Conservation (phyloP, 2,329 filamentous ascomycete species). For the Lizonia empirigonia region DNA sequence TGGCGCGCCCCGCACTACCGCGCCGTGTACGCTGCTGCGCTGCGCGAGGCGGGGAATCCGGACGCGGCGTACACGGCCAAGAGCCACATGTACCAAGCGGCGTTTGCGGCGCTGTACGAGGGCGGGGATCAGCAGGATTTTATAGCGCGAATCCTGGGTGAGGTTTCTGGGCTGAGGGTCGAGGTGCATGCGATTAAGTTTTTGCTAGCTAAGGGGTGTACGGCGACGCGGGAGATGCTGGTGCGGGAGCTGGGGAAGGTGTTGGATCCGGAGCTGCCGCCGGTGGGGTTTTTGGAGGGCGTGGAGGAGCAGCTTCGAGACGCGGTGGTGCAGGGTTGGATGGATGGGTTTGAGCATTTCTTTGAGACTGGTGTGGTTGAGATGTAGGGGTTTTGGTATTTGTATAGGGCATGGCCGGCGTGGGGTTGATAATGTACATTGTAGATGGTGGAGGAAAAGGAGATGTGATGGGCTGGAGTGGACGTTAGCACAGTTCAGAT, state of each 20-base stretch:
- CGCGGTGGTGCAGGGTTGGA: neutral
- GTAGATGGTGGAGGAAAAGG: too few relatives aligned
- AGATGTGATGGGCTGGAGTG: too few relatives aligned
- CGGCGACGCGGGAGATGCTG: neutral
- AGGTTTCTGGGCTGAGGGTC: neutral
- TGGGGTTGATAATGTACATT: too few relatives aligned
- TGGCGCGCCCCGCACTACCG: conserved; percentile 7
- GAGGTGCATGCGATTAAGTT: neutral
- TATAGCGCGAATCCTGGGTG: neutral
- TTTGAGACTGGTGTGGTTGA: neutral
- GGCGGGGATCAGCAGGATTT: neutral
- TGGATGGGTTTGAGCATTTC: neutral
- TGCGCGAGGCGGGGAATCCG: conserved; percentile 10
- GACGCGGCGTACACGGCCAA: conserved; percentile 16
- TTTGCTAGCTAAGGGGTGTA: neutral
- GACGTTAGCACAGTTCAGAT: too few relatives aligned
- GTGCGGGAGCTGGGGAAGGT: neutral
- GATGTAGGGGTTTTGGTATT: neutral
- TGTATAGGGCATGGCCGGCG: too few relatives aligned
- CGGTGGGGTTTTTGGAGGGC: neutral
- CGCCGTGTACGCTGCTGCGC: conserved; percentile 12
- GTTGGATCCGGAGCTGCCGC: conserved; percentile 2
- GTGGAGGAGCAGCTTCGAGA: neutral
- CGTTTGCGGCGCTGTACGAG: conserved; percentile 5
- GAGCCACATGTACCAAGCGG: conserved; percentile 13